Evolutionary conservation across 2,329 filamentous ascomycete genomes (phyloP), one percentile per base, ranked within the genome.

Genomic region (Ophiognomonia clavigignenti-juglandacearum): DNA sequence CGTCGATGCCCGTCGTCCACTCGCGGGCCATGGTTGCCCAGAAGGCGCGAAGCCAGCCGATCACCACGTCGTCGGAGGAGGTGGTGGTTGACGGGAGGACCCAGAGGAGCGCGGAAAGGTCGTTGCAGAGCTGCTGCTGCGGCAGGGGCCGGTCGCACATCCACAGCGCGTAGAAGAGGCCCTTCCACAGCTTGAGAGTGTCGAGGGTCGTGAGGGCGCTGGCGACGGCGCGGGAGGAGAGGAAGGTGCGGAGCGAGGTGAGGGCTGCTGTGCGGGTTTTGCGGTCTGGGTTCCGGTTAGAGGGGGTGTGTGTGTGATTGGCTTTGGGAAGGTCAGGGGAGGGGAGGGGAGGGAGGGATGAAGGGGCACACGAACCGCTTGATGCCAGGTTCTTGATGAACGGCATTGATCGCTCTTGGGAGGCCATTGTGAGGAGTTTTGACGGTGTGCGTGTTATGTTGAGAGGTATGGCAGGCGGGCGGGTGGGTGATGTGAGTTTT

Each of bases 121-220:
- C 84, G 55, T 75, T 70, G 56, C 87, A 86, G 38, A 97, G 85
- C 36, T 79, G 79, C 72, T 96, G 90, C 72, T 96, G 92, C 3
- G 87, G 84, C n/a, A 83, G 70, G 10, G 90, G 85, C 39, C 90
- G 87, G 73, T 96, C 91, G 65, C 85, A 89, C 83, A 96, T 93
- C 85, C 89, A 96, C 60, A 93, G 80, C 61, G 85, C 85, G 75
- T 90, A 96, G 73, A 93, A 96, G 18, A 97, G 79, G 5, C 90
- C 92, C 63, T 95, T 95, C 89, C 90, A 96, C 55, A 97, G 78
- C 71, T 96, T 96, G 51, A 92, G 74, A 41, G 88, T 73, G 54
- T 96, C 90, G 55, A 86, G 65, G 34, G 79, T 71, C 16, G 79
- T 70, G 52, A 96, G 79, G 45, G 75, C 64, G 45, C 65, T 72